Evolutionary conservation across 441 rosid genomes (phyloP).

Genomic region (Aquilaria agallochum): DNA sequence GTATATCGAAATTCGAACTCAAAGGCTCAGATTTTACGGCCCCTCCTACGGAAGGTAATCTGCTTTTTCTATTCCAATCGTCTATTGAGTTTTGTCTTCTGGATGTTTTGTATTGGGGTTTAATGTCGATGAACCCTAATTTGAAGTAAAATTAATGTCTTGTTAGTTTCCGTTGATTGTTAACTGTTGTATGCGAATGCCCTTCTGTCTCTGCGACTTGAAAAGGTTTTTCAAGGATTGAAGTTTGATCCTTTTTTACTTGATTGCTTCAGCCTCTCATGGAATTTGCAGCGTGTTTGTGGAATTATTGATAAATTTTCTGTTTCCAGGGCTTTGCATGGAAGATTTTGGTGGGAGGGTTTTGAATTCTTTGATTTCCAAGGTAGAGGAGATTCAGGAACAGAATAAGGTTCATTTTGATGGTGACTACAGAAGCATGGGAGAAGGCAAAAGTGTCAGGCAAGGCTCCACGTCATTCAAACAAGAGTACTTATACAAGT

Average conservation of each 20-base stretch:
- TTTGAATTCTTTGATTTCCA: constrained; percentile 36
- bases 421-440: constrained; percentile 29
- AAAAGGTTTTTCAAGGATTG: too few relatives aligned
- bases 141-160: not conserved
- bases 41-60: too few relatives aligned
- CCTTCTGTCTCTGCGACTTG: too few relatives aligned
- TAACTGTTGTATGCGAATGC: too few relatives aligned
- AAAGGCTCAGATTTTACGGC: too few relatives aligned
- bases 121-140: constrained; percentile 1
- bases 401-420: constrained; percentile 23
- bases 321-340: constrained; percentile 32
- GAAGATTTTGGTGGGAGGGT: constrained; percentile 41
- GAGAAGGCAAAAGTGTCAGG: constrained; percentile 18
- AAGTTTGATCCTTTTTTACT: not conserved
- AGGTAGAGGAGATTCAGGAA: constrained; percentile 27
- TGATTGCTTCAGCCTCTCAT: not conserved
- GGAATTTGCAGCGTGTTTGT: constrained; percentile 2
- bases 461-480: constrained; percentile 31
- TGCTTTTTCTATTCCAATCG: too few relatives aligned
- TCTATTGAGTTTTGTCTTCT: too few relatives aligned
- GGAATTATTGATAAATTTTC: not conserved
- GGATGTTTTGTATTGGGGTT: not conserved
- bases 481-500: constrained; percentile 33
- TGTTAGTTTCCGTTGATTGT: not conserved
- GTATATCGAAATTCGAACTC: too few relatives aligned